Conservation (phyloP, 371 early-diverging fungal species). For the Lichtheimia corymbifera region DNA sequence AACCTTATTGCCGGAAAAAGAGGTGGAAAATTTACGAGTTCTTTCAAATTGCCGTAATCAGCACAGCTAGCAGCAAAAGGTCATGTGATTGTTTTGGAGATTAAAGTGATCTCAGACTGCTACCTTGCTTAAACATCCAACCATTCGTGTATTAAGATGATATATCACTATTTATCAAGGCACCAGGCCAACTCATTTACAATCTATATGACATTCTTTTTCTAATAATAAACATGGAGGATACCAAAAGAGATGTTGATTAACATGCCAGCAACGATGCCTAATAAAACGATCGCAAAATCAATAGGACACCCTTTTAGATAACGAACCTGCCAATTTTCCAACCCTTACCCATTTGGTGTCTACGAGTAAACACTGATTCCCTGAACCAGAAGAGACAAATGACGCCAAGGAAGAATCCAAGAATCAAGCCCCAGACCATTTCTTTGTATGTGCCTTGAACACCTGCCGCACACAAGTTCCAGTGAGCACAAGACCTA, state of each 20-base stretch:
- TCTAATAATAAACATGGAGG: slow-evolving; percentile 48
- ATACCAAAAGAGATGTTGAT: slow-evolving; percentile 61
- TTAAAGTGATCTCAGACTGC: no score
- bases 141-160: no score
- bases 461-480: slow-evolving; percentile 17
- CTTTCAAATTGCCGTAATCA: no score
- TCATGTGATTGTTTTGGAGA: no score
- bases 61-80: no score
- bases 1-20: no score
- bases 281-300: slow-evolving; percentile 17
- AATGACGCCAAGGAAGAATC: slow-evolving; percentile 64
- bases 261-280: slow-evolving; percentile 59
- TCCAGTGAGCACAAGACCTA: neutral
- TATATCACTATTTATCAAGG: no score
- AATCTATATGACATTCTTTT: neutral
- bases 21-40: no score
- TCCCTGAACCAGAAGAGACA: slow-evolving; percentile 69
- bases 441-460: slow-evolving; percentile 62
- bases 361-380: slow-evolving; percentile 59
- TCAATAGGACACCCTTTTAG: neutral
- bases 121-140: no score
- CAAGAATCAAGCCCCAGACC: slow-evolving; percentile 60
- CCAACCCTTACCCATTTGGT: slow-evolving; percentile 59
- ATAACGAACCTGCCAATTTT: no score
- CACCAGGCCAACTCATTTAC: neutral